Percentiles rank a stretch among this genome's conserved stretches.
phyloP scores from a whole-genome alignment of 2,329 filamentous ascomycete species.

The Neopestalotiopsis clavispora region DNA sequence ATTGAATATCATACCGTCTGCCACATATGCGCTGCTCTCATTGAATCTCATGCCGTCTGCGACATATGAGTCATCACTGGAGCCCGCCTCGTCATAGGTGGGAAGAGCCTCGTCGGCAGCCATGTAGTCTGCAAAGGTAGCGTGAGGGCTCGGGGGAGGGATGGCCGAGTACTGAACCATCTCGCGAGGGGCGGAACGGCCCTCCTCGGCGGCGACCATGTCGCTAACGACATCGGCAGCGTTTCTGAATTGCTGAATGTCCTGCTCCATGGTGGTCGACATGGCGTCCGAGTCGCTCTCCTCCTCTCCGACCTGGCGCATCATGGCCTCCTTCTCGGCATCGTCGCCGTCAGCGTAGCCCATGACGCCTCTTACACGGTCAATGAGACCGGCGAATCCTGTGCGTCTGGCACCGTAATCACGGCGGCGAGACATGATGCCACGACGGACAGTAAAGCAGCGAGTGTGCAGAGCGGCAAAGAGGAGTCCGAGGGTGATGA shows the following conservation, averaged over 20 bases:
- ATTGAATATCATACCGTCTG: conserved; percentile 24
- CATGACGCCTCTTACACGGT: conserved; percentile 30
- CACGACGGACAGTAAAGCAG: conserved; percentile 30
- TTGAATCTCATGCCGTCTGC: conserved; percentile 47
- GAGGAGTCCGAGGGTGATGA: conserved; percentile 32
- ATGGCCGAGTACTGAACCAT: conserved; percentile 17
- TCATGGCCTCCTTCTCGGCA: conserved; percentile 43
- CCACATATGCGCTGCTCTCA: background rate
- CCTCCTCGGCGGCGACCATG: conserved; percentile 51
- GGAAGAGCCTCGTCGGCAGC: conserved; percentile 46
- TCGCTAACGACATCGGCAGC: conserved; percentile 51
- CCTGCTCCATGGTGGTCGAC: conserved; percentile 50
- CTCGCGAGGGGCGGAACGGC: conserved; percentile 26
- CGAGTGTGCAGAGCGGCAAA: conserved; percentile 31
- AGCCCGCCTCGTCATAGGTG: conserved; percentile 42
- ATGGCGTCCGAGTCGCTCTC: conserved; percentile 34
- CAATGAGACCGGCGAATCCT: conserved; percentile 37
- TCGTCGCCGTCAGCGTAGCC: conserved; percentile 28
- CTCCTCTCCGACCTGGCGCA: conserved; percentile 28
- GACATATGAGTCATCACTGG: conserved; percentile 41
- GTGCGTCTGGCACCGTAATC: conserved; percentile 21
- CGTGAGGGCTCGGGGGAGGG: conserved; percentile 32
- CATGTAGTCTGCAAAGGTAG: conserved; percentile 37
- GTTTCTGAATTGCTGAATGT: conserved; percentile 52
- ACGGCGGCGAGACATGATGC: conserved; percentile 18